Evolutionary conservation across 129 eudicot genomes (phyloP).

Genomic region (Centrapalus pauciflorus): DNA sequence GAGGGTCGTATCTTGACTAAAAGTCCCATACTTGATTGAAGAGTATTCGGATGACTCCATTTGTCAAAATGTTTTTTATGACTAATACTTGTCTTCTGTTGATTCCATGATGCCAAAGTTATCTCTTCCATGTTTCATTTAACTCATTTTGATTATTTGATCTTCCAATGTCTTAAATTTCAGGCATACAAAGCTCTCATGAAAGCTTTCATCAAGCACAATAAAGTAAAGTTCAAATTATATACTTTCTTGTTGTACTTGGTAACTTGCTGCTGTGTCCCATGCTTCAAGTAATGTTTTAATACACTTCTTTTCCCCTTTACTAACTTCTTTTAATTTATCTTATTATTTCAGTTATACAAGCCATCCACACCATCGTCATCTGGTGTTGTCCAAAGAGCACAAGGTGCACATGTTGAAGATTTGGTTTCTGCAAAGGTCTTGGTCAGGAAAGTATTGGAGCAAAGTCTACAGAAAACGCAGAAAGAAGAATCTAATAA

Average conservation of each 20-base stretch:
- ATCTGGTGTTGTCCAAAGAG: slow-evolving; percentile 37
- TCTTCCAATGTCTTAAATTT: slow-evolving; percentile 12
- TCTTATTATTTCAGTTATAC: slow-evolving; percentile 51
- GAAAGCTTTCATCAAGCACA: slow-evolving; percentile 92
- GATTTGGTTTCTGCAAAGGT: slow-evolving; percentile 46
- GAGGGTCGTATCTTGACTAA: background rate
- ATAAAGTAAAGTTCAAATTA: slow-evolving; percentile 59
- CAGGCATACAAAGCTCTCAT: slow-evolving; percentile 97
- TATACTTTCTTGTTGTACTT: background rate
- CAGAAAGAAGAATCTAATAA: slow-evolving; percentile 44
- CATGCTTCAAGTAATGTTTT: background rate
- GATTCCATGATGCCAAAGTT: background rate
- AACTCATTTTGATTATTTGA: background rate
- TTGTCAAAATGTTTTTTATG: background rate
- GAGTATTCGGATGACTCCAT: background rate
- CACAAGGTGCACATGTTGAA: slow-evolving; percentile 45
- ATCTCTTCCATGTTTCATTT: slow-evolving; percentile 1
- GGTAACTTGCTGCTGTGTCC: background rate
- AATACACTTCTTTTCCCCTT: background rate
- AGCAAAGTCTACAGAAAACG: slow-evolving; percentile 59
- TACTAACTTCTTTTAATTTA: background rate
- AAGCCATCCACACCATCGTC: slow-evolving; percentile 61
- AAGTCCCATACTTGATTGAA: background rate
- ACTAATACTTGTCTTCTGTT: background rate
- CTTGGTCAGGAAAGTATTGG: slow-evolving; percentile 63